A percentile compares a stretch with the other conserved stretches of the same genome.
Evolutionary conservation across 768 basidiomycete genomes (phyloP).

Genomic region (Naganishia antarctica): DNA sequence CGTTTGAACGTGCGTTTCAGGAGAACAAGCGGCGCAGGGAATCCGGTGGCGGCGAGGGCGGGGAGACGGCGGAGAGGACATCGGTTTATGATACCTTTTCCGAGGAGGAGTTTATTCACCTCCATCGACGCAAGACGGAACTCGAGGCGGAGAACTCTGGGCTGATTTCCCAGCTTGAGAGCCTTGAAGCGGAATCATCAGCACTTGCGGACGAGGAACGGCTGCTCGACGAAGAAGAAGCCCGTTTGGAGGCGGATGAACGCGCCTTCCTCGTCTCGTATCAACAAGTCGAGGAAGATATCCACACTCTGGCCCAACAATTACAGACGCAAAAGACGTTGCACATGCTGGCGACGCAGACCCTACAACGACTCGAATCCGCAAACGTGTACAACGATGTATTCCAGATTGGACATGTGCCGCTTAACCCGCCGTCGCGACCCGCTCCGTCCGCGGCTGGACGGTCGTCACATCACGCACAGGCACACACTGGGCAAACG

Average conservation of each 20-base stretch:
- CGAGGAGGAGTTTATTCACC: neutral
- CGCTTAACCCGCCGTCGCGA: constrained; percentile 22
- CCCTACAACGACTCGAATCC: constrained; percentile 43
- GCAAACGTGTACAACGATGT: constrained; percentile 50
- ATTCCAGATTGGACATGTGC: constrained; percentile 49
- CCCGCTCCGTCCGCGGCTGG: neutral
- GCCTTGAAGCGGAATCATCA: constrained; percentile 26
- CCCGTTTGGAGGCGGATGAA: constrained; percentile 38
- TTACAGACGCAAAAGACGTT: constrained; percentile 38
- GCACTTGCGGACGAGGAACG: constrained; percentile 12
- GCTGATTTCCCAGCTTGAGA: constrained; percentile 23
- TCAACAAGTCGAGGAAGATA: constrained; percentile 53
- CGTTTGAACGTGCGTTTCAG: constrained; percentile 71
- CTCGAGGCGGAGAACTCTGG: constrained; percentile 1
- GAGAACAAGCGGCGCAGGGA: constrained; percentile 59
- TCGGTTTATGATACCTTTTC: constrained; percentile 15
- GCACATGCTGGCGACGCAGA: constrained; percentile 40
- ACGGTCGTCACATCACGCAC: constrained; percentile 3
- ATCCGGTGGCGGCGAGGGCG: constrained; percentile 29
- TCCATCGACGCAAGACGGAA: neutral
- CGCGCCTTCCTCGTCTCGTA: constrained; percentile 8
- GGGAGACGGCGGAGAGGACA: constrained; percentile 35
- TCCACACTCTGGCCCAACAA: constrained; percentile 51
- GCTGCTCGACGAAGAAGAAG: neutral
- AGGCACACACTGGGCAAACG: constrained; percentile 30